Evolutionary conservation across 345 rosid genomes (phyloP), one percentile per base, ranked within the genome.

Genomic region (Eucalyptus pauciflora): DNA sequence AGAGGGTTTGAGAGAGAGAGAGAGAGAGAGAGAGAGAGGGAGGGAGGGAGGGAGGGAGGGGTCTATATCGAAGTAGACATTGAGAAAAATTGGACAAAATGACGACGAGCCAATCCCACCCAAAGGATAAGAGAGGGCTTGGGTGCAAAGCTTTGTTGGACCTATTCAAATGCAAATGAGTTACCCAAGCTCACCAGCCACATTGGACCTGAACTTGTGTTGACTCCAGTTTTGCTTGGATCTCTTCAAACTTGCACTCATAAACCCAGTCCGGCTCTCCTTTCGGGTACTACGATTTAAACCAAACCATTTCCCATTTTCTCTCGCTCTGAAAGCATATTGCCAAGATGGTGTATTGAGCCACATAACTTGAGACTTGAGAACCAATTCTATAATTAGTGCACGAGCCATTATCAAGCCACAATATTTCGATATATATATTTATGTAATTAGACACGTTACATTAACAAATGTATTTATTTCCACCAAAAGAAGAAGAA

Each of bases 11-110:
- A 67, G 79, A 67, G 41, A 33, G 33, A 33, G 33, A 67, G 10
- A 64, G 37, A 33, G 33, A 33, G 33, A 14, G 13, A 58, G 29
- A 10, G 62, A 10, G 62, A 10, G 7, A 4, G 4, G 2, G 15
- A 0, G 15, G 2, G 16, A 3, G 31, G 14, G 33, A 3, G 33
- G 31, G 8, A 1, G 69, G 33, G 33, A 3, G 8, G 31, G 71
- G 4, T 64, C 43, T 69, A 16, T 31, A 31, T 69, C 41, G 81
- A 71, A 37, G 81, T 71, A 18, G 46, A 71, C 81, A 37, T 37
- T 37, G 81, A 71, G 81, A 18, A 18, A 37, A 37, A 71, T 10
- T 33, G 81, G 81, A 37, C 81, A 71, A 71, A 4, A 37, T 71
- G 69, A 60, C 12, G 46, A 71, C 1, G 25, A 71, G 83, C 83